A percentile compares a stretch with the other conserved stretches of the same genome.
Evolutionary conservation across 2,329 filamentous ascomycete genomes (phyloP).

Genomic region (Claviceps digitariae): DNA sequence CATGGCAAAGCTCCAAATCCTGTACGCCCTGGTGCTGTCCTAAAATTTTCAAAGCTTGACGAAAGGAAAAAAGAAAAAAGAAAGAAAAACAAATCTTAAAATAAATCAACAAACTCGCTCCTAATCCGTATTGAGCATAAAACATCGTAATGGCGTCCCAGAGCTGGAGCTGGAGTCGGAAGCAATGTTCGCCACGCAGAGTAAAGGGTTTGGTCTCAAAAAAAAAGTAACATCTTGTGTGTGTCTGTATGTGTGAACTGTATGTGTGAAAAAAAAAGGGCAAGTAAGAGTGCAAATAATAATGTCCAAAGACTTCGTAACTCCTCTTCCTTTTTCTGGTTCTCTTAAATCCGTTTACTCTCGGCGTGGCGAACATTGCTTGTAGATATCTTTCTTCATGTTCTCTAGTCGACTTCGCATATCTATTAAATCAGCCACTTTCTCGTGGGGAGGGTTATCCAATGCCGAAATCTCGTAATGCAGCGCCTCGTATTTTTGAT

Average conservation of each 20-base stretch:
- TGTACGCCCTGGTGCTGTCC: constrained; percentile 1
- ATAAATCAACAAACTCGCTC: constrained; percentile 1
- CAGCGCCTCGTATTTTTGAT: constrained; percentile 42
- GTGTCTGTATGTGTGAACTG: not conserved
- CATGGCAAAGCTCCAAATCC: constrained; percentile 1
- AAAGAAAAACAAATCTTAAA: not conserved
- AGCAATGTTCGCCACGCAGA: too few relatives aligned
- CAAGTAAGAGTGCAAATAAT: not conserved
- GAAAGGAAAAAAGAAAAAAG: not conserved
- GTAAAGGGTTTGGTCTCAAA: too few relatives aligned
- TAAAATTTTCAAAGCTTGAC: not conserved
- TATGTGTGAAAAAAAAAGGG: not conserved
- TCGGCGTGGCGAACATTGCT: constrained; percentile 23
- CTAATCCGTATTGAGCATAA: constrained; percentile 3
- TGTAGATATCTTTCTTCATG: constrained; percentile 49
- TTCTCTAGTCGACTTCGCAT: constrained; percentile 39
- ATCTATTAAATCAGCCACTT: constrained; percentile 35
- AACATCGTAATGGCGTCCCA: too few relatives aligned
- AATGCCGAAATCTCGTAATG: constrained; percentile 40
- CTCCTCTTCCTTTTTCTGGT: not conserved
- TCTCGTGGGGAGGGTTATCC: constrained; percentile 36
- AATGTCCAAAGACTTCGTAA: not conserved
- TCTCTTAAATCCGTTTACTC: constrained; percentile 7
- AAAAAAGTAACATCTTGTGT: constrained; percentile 2
- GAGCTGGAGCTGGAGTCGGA: too few relatives aligned